A percentile compares a stretch with the other conserved stretches of the same genome.
phyloP scores from a whole-genome alignment of 306 rosid species.

The Heteromeles arbutifolia region DNA sequence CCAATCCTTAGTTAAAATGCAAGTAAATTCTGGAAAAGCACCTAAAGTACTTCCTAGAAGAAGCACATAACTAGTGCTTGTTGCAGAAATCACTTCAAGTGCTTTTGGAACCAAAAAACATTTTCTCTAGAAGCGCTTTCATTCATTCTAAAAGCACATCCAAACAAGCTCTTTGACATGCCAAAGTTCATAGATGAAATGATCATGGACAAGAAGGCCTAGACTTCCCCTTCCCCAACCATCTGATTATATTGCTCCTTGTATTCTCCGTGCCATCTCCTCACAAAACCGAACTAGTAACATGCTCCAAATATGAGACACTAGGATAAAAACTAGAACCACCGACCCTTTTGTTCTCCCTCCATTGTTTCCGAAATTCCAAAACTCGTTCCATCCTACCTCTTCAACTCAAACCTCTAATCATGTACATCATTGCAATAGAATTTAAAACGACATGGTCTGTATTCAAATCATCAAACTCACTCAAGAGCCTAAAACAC shows the following conservation, averaged over 20 bases:
- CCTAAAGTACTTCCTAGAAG: too few relatives aligned
- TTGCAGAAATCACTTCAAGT: too few relatives aligned
- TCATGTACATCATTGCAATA: not conserved
- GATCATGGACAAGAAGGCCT: not conserved
- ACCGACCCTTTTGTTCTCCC: not conserved
- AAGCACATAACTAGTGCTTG: too few relatives aligned
- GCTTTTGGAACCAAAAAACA: too few relatives aligned
- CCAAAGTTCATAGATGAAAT: not conserved
- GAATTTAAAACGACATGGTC: not conserved
- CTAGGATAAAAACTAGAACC: not conserved
- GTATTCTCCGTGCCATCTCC: not conserved
- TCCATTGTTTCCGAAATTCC: not conserved
- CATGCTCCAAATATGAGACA: not conserved
- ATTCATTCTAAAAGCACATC: too few relatives aligned
- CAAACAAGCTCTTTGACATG: too few relatives aligned
- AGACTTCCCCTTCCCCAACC: not conserved
- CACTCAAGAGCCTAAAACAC: not conserved
- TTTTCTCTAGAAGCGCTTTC: too few relatives aligned
- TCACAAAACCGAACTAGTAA: not conserved
- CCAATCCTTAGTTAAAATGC: too few relatives aligned
- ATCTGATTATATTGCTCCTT: not conserved
- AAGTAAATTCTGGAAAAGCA: too few relatives aligned
- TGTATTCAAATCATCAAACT: not conserved
- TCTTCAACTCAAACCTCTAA: not conserved
- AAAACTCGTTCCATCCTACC: not conserved